phyloP scores from a whole-genome alignment of 352 stramenopile species.

The Globisporangium paddicum region DNA sequence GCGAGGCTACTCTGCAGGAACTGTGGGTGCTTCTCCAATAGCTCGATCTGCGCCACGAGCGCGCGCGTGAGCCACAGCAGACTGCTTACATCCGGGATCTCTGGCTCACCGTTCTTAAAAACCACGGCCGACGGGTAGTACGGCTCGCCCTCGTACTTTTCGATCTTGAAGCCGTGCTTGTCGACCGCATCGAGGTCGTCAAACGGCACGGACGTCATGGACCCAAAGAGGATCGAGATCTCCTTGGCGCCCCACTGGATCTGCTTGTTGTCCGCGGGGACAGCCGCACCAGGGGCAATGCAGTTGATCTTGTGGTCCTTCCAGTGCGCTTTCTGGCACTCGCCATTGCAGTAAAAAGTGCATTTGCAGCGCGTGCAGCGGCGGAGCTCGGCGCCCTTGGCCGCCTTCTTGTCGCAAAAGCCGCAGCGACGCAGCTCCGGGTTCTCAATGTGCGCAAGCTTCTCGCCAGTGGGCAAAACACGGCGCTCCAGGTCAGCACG shows the following conservation, averaged over 20 bases:
- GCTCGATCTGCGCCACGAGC: slow-evolving; percentile 51
- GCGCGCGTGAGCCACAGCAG: slow-evolving; percentile 73
- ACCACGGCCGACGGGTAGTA: slow-evolving; percentile 69
- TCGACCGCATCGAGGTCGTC: slow-evolving; percentile 73
- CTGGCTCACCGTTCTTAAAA: slow-evolving; percentile 69
- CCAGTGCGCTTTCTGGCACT: slow-evolving; percentile 75
- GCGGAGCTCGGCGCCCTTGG: slow-evolving; percentile 51
- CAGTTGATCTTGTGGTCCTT: slow-evolving; percentile 84
- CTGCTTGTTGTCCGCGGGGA: slow-evolving; percentile 29
- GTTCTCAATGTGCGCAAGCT: slow-evolving; percentile 71
- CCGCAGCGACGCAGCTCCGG: slow-evolving; percentile 63
- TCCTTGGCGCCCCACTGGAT: slow-evolving; percentile 79
- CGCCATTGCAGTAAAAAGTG: slow-evolving; percentile 75
- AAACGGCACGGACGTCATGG: slow-evolving; percentile 67
- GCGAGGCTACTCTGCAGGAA: slow-evolving; percentile 75
- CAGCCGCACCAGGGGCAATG: slow-evolving; percentile 28
- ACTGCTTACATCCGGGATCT: slow-evolving; percentile 51
- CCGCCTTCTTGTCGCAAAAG: slow-evolving; percentile 75
- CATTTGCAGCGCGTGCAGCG: slow-evolving; percentile 83
- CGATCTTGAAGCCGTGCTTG: slow-evolving; percentile 46
- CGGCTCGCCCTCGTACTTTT: slow-evolving; percentile 32
- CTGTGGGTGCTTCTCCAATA: slow-evolving; percentile 56
- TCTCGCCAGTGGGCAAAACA: slow-evolving; percentile 58
- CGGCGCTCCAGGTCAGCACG: slow-evolving; percentile 68
- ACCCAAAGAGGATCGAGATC: slow-evolving; percentile 75